Percentiles rank a stretch among this genome's conserved stretches.
Evolutionary conservation across 805 yeast genomes (phyloP).

Genomic region (Ogataea angusta): DNA sequence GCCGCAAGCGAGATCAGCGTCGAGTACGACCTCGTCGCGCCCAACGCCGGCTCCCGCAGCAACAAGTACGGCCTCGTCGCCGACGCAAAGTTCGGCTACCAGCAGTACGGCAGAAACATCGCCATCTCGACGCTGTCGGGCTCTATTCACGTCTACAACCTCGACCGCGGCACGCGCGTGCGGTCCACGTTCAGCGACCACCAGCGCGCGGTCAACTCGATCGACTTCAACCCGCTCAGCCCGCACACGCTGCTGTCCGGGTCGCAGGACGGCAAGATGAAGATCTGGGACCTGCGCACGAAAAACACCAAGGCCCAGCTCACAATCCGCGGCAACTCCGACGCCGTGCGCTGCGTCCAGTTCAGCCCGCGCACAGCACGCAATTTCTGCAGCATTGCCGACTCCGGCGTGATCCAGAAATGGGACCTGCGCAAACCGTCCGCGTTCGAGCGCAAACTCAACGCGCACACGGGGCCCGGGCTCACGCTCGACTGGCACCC

Average conservation of each 20-base stretch:
- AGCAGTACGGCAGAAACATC: conserved; percentile 35
- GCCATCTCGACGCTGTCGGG: conserved; percentile 49
- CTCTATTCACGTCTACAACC: conserved; percentile 36
- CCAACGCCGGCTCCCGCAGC: conserved; percentile 28
- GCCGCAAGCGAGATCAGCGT: conserved; percentile 31
- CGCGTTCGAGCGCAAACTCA: conserved; percentile 64
- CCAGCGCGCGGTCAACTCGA: conserved; percentile 44
- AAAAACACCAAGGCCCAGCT: conserved; percentile 44
- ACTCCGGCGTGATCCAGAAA: conserved; percentile 80
- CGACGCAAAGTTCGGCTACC: conserved; percentile 43
- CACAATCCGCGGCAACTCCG: conserved; percentile 62
- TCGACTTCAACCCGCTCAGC: conserved; percentile 38
- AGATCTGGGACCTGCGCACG: conserved; percentile 68
- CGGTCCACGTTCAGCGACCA: conserved; percentile 38
- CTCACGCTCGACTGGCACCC: conserved; percentile 88
- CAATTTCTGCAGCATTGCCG: conserved; percentile 76
- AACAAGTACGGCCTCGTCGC: conserved; percentile 39
- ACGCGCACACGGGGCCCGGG: conserved; percentile 92
- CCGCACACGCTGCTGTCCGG: conserved; percentile 53
- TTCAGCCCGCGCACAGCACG: conserved; percentile 50
- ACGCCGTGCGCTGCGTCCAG: conserved; percentile 60
- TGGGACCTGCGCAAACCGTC: conserved; percentile 78
- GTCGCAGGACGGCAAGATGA: conserved; percentile 76
- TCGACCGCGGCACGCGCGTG: conserved; percentile 30
- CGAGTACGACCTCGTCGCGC: conserved; percentile 35